Base-by-base conservation (phyloP, 1,284 basidiomycete genomes). In the Leccinum fallax region DNA sequence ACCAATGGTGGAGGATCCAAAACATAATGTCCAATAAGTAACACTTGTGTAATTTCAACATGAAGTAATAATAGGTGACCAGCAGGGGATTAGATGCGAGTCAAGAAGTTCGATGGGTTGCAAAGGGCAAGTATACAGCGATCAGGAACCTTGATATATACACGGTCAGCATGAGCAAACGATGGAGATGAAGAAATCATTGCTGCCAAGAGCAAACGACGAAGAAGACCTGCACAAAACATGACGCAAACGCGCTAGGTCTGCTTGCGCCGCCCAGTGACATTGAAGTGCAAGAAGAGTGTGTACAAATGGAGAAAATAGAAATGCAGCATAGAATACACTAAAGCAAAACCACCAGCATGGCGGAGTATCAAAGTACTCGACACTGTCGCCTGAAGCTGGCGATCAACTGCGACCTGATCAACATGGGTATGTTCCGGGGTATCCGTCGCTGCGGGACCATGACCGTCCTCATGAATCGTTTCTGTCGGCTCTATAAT, bases 251-350 rank as follows among this genome's bases (percentile, higher is more conserved):
- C 2, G 54, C 32, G 32, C 65, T 75, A 77, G 34, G 62, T 62
- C 70, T 72, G 67, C 67, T 58, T 74, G 57, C 69, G 73, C 57
- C 69, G 67, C 61, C 65, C 65, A 46, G 57, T 57, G 61, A 70
- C 65, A 34, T 71, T 70, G 67, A 81, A 71, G 70, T 80, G 80
- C 68, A 81, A 67, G 61, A 84, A 69, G 63, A 83, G 64, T 67
- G 79, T 75, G 73, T 83, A 85, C 74, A 86, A 71, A 74, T 84
- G 80, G 65, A 83, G 70, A 71, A 84, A 69, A 74, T 83, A 85
- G 67, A 81, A 74, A 69, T 79, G 78, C 61, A 82, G 70, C 71
- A 82, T 72, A 68, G 76, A 74, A 74, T 80, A 77, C 74, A 80
- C 69, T 61, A 81, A 68, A 63, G 77, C 76, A 55, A 79, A 79